These are phyloP conservation scores for Lithohypha guttulata DNA, from an alignment of 2,329 filamentous ascomycete species.

Conservation along the genomic window DNA sequence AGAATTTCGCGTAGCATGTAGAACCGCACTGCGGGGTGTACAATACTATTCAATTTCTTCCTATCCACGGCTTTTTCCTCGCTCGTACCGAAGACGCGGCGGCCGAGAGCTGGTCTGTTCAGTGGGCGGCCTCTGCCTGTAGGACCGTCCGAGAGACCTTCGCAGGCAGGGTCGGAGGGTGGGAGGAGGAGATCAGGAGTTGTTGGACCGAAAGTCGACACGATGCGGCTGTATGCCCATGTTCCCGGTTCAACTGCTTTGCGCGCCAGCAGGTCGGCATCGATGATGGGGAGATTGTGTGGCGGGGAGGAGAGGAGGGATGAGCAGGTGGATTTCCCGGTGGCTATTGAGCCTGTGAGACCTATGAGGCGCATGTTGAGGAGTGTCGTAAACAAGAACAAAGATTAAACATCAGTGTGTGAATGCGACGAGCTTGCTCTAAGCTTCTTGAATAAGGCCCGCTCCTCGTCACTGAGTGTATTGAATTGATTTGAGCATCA, in stretches of 20 bases:
- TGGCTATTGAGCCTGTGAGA: slow-evolving; percentile 92
- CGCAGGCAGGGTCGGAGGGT: slow-evolving; percentile 31
- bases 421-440: no score
- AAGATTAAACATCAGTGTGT: no score
- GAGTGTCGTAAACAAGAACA: neutral
- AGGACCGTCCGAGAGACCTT: slow-evolving; percentile 22
- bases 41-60: slow-evolving; percentile 71
- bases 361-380: slow-evolving; percentile 77
- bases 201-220: slow-evolving; percentile 66
- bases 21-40: slow-evolving; percentile 77
- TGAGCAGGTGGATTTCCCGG: slow-evolving; percentile 94
- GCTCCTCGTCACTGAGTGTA: no score
- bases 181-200: slow-evolving; percentile 78
- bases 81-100: slow-evolving; percentile 72
- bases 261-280: slow-evolving; percentile 85
- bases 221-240: slow-evolving; percentile 68
- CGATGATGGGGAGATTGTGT: slow-evolving; percentile 80
- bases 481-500: no score
- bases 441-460: no score
- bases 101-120: slow-evolving; percentile 75
- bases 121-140: slow-evolving; percentile 56
- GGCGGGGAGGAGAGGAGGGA: slow-evolving; percentile 67
- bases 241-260: slow-evolving; percentile 92
- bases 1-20: slow-evolving; percentile 70
- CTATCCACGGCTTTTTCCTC: slow-evolving; percentile 61